These are phyloP conservation scores for Suhomyces xylopsoci DNA, from an alignment of 805 yeast genomes.

Conservation along the genomic window DNA sequence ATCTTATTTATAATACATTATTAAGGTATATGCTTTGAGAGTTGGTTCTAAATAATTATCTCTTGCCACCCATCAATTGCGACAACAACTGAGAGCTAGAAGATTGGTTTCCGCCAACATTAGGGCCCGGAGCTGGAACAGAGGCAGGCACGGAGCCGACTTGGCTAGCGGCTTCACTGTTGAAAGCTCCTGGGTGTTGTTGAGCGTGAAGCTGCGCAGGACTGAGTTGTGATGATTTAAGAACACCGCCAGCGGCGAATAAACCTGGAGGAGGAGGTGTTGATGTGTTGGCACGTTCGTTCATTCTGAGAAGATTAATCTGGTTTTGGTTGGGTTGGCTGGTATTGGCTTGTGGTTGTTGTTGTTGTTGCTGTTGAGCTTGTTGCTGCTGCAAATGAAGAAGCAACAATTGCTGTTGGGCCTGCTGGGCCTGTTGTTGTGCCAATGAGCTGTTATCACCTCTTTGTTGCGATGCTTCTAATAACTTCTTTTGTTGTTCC, in stretches of 20 bases:
- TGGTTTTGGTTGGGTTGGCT: constrained; percentile 25
- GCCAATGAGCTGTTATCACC: constrained; percentile 9
- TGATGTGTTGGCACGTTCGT: constrained; percentile 38
- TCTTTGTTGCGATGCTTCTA: constrained; percentile 9
- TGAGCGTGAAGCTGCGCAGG: constrained; percentile 12
- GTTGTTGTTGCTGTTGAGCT: constrained; percentile 34
- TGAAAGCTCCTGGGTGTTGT: constrained; percentile 11
- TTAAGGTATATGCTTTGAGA: neutral
- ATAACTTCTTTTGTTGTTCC: constrained; percentile 22
- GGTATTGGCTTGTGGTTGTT: constrained; percentile 39
- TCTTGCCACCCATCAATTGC: constrained; percentile 81
- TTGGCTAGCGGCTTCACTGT: constrained; percentile 7
- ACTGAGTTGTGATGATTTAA: constrained; percentile 9
- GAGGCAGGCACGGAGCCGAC: constrained; percentile 1
- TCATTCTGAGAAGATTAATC: constrained; percentile 25
- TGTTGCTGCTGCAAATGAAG: constrained; percentile 24
- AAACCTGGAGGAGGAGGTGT: constrained; percentile 79
- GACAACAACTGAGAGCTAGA: constrained; percentile 78
- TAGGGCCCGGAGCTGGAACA: constrained; percentile 4
- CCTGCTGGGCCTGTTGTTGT: constrained; percentile 13
- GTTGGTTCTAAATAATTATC: constrained; percentile 18
- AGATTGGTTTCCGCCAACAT: constrained; percentile 28
- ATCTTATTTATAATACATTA: neutral
- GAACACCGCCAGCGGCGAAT: constrained; percentile 29
- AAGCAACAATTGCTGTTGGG: constrained; percentile 7